Evolutionary conservation across 768 basidiomycete genomes (phyloP), one percentile per base, ranked within the genome.

Genomic region (Pleurotus salmoneostramineus): DNA sequence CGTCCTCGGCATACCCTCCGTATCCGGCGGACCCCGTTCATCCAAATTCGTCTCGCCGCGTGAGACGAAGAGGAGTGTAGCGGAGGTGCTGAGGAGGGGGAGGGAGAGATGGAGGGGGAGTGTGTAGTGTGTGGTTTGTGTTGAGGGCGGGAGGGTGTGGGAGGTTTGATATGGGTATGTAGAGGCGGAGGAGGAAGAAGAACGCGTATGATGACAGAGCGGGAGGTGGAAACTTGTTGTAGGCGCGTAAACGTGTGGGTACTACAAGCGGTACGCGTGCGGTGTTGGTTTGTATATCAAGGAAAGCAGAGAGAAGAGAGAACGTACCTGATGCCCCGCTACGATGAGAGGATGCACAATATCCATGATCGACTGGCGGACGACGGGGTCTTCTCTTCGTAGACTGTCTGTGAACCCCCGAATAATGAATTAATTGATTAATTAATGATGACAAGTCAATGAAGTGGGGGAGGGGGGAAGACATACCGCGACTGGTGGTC

Each of bases 221-320:
- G 80, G 78, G 8, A 81, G 66, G 42, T 71, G 64, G 60, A 79
- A 78, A 63, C 70, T 70, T n/a, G 69, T 60, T 58, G 81, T 80
- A 3, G 78, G 76, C 32, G 72, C 77, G 61, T 77, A 74, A 17
- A 72, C 40, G 0, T 75, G 74, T 15, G 80, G 70, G 56, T 74
- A 71, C 79, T 82, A 56, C 21, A 27, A 27, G 21, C 32, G 33
- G 34, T n/a, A 40, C 37, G 7, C 37, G 14, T 40, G 6, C 6
- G 37, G 37, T 40, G 37, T 40, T 6, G 6, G 37, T 40, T 6
- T 40, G 37, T 6, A 40, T 6, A 40, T 40, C 32, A 33, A n/a
- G 31, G 37, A 14, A 37, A 43, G 14, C 5, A 58, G 48, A 33
- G 17, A 50, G 32, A 7, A 11, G 6, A 57, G 34, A 35, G 36